These are phyloP conservation scores for Fragilaria crotonensis DNA, from an alignment of 108 stramenopile genomes.

Conservation along the genomic window DNA sequence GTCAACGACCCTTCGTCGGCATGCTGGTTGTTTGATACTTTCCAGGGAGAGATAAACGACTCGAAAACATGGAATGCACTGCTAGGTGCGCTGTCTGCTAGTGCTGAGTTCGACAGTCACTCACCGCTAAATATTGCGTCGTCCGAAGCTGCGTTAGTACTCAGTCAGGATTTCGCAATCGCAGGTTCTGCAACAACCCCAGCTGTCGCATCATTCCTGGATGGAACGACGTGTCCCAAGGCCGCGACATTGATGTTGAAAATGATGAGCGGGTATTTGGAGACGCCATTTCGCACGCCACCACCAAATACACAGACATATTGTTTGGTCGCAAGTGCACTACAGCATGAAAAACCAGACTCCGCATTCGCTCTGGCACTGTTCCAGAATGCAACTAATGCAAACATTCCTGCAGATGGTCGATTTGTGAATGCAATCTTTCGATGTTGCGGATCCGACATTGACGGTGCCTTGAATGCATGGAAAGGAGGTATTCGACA, in stretches of 20 bases:
- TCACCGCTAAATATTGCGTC: neutral
- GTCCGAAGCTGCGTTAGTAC: neutral
- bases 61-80: slow-evolving; percentile 53
- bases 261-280: slow-evolving; percentile 28
- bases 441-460: slow-evolving; percentile 68
- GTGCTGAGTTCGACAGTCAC: neutral
- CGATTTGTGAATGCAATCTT: slow-evolving; percentile 72
- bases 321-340: slow-evolving; percentile 53
- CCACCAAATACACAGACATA: slow-evolving; percentile 63
- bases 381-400: slow-evolving; percentile 24
- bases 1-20: slow-evolving; percentile 56
- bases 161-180: neutral
- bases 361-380: slow-evolving; percentile 11
- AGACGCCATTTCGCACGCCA: slow-evolving; percentile 14
- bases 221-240: slow-evolving; percentile 38
- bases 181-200: slow-evolving; percentile 6
- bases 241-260: slow-evolving; percentile 37
- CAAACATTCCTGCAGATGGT: slow-evolving; percentile 50
- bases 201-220: slow-evolving; percentile 11
- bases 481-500: slow-evolving; percentile 61
- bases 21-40: slow-evolving; percentile 47
- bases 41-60: slow-evolving; percentile 15
- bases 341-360: slow-evolving; percentile 5
- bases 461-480: slow-evolving; percentile 44
- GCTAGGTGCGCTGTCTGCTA: slow-evolving; percentile 33